Evolutionary conservation across 2,329 filamentous ascomycete genomes (phyloP), one percentile per base, ranked within the genome.

Genomic region (Achaetomium macrosporum): DNA sequence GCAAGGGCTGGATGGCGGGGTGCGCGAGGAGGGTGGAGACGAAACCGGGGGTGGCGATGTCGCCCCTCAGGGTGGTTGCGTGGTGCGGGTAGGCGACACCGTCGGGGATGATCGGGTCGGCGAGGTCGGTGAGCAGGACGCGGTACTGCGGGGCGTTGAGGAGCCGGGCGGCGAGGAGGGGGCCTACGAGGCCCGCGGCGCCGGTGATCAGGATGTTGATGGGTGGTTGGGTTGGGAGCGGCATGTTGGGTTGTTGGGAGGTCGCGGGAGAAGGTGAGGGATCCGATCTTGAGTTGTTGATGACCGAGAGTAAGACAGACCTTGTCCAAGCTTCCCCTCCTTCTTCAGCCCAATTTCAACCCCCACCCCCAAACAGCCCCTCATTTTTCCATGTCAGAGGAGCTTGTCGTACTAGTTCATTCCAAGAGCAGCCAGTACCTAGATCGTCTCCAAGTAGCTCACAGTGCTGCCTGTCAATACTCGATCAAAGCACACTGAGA

Each of bases 71-170:
- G 36, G 71, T 67, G 19, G 67, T 73, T 0, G 76, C 77, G 64
- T 81, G 77, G 48, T 77, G 63, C 1, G 76, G 74, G 62, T 76
- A 64, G 54, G 68, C 67, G 48, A 73, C 71, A 20, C 74, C 73
- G 2, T 68, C 59, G 8, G 80, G 78, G 2, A 82, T 66, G 0
- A 72, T 69, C 16, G 78, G 78, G 47, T 75, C 68, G 41, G 76
- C 69, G 35, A 85, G 71, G 63, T 85, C 82, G 13, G 79, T 81
- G 11, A 75, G 64, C 25, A 73, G 52, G 2, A 74, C 63, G 31
- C 64, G 63, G 63, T 74, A 72, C 2, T 61, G 57, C 9, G 69
- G 65, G 48, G 69, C 64, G 51, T 69, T 60, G n/a, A 75, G 67
- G 8, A 75, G 71, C 16, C 68, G 69, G 35, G 61, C 52, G 17